phyloP scores from a whole-genome alignment of 768 basidiomycete species.

The Steccherinum ochraceum region DNA sequence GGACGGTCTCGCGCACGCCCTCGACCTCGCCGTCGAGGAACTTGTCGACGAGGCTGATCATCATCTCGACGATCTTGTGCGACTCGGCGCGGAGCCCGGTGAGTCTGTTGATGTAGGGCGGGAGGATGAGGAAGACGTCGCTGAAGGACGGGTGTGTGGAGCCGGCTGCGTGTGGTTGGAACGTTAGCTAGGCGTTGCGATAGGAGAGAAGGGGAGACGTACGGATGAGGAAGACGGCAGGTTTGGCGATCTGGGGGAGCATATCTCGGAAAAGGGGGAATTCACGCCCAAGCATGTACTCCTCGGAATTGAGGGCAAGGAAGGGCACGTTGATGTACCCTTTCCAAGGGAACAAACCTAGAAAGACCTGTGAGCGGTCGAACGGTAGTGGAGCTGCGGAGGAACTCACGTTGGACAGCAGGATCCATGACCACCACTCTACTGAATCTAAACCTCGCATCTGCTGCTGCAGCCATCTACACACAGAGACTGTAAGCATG shows the following conservation, averaged over 20 bases:
- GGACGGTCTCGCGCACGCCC: neutral
- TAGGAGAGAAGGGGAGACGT: slow-evolving; percentile 2
- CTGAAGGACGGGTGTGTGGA: slow-evolving; percentile 28
- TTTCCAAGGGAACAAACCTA: slow-evolving; percentile 24
- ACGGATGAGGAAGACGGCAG: slow-evolving; percentile 6
- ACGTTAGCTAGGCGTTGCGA: neutral
- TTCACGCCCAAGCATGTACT: slow-evolving; percentile 31
- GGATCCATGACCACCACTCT: slow-evolving; percentile 25
- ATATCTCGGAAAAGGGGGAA: slow-evolving; percentile 27
- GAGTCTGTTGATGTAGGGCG: slow-evolving; percentile 21
- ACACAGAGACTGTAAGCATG: neutral
- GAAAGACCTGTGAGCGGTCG: no score
- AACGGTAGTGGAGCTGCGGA: slow-evolving; percentile 18
- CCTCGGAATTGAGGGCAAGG: slow-evolving; percentile 36
- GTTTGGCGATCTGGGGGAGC: slow-evolving; percentile 12
- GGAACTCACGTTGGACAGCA: slow-evolving; percentile 18
- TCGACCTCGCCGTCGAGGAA: neutral
- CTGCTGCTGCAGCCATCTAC: slow-evolving; percentile 22
- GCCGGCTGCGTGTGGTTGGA: slow-evolving; percentile 15
- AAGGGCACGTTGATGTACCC: slow-evolving; percentile 23
- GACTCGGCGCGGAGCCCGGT: slow-evolving; percentile 14
- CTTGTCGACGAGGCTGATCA: neutral
- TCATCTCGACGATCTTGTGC: neutral
- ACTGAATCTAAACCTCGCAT: slow-evolving; percentile 17
- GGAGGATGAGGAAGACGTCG: slow-evolving; percentile 29